Evolutionary conservation across 768 basidiomycete genomes (phyloP), one percentile per base, ranked within the genome.

Genomic region (Leccinellum rugosiceps): DNA sequence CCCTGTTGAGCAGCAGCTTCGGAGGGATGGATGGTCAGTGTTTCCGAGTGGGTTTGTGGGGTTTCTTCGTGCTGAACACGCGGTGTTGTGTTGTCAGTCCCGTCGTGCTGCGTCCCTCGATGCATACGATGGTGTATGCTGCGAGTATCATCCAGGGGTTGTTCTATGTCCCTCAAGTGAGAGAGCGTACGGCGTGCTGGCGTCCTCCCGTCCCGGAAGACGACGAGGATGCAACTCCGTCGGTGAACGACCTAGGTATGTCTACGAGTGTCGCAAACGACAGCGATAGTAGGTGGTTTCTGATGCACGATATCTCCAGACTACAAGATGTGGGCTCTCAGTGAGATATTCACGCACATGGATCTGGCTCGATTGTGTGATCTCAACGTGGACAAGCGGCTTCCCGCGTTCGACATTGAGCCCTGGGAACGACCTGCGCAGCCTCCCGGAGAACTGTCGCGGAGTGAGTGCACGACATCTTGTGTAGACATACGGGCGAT

Each of bases 111-210:
- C 86, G 89, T 23, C 80, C 87, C 1, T 80, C 82, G 19, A 63
- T 68, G 21, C 70, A 82, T 1, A 72, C 75, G 1, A 72, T 82
- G 26, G 78, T 80, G 2, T 85, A 88, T 59, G 85, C 85, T 23
- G 81, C 85, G 1, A 71, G 89, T 65, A 78, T 90, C 52, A 55
- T 74, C 59, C 61, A 67, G 31, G 83, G 81, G 0, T 63, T 92
- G 4, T 89, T 81, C 66, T 82, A 80, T 58, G 78, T 92, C 5
- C 90, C 90, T 2, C 89, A 91, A 77, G 80, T 91, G 45, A 78
- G 86, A 25, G 63, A 72, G 47, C 71, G 70, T 4, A 67, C 78
- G 50, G 70, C 78, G 2, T 59, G 57, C 13, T 80, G 77, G 76
- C 63, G 74, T 34, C 72, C 74, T 32, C 55, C 61, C 7, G 52